Evolutionary conservation across 1,284 basidiomycete species (phyloP).

Genomic region (Cerrena zonata): DNA sequence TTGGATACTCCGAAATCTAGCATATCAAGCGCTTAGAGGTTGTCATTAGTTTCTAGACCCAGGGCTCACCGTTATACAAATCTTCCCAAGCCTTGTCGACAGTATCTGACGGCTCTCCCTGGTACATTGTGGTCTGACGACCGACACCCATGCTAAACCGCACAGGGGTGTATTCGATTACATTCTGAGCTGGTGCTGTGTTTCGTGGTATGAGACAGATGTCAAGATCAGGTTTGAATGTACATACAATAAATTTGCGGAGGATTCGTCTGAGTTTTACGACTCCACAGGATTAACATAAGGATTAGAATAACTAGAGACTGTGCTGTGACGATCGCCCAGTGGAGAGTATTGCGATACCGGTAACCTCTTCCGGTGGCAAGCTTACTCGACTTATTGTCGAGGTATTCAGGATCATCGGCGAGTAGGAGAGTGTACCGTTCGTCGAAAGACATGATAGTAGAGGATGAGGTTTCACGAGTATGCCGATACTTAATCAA

Average conservation of each 20-base stretch:
- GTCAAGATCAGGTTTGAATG: neutral
- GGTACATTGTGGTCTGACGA: neutral
- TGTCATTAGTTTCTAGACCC: neutral
- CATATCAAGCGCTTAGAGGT: neutral
- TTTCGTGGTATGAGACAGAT: neutral
- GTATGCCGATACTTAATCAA: too few species aligned
- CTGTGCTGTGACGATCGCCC: too few species aligned
- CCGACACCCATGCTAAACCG: neutral
- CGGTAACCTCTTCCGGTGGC: neutral
- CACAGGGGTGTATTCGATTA: slow-evolving; percentile 2
- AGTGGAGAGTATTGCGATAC: too few species aligned
- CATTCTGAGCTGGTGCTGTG: slow-evolving; percentile 3
- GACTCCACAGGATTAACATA: neutral
- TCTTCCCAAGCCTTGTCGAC: slow-evolving; percentile 10
- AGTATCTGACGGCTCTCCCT: slow-evolving; percentile 5
- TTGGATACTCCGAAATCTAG: slow-evolving; percentile 6
- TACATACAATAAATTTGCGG: neutral
- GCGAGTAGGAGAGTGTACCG: neutral
- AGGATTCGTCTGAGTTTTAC: neutral
- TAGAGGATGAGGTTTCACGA: too few species aligned
- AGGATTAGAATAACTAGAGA: too few species aligned
- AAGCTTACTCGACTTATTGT: neutral
- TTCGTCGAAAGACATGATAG: neutral
- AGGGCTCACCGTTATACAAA: slow-evolving; percentile 6
- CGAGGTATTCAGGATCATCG: neutral